Evolutionary conservation across 2,329 filamentous ascomycete genomes (phyloP).

Genomic region (Paramyrothecium sp.): DNA sequence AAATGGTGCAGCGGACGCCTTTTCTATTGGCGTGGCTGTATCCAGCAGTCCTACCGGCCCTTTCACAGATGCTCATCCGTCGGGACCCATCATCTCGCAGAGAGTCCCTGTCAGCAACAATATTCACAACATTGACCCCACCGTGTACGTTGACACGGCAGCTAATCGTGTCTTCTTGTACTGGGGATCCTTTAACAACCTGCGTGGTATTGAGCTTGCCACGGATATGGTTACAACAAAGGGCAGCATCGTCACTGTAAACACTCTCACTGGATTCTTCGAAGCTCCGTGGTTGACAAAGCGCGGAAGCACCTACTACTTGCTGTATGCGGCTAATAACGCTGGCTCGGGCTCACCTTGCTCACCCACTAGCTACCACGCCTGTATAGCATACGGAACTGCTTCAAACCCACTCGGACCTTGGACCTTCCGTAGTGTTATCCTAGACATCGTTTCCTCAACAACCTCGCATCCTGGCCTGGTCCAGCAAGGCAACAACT

Average conservation of each 20-base stretch:
- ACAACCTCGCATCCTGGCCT: constrained; percentile 35
- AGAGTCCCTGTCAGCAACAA: constrained; percentile 26
- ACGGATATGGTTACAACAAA: constrained; percentile 34
- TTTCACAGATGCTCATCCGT: constrained; percentile 30
- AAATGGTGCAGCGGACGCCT: constrained; percentile 25
- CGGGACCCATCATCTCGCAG: constrained; percentile 34
- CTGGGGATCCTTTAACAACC: constrained; percentile 34
- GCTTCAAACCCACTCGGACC: constrained; percentile 29
- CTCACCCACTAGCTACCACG: constrained; percentile 35
- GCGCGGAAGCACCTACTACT: constrained; percentile 32
- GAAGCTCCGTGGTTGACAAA: constrained; percentile 38
- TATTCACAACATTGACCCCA: constrained; percentile 39
- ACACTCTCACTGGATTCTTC: constrained; percentile 29
- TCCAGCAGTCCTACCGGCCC: constrained; percentile 30
- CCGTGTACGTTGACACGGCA: constrained; percentile 31
- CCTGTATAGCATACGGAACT: constrained; percentile 35
- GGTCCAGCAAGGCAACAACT: constrained; percentile 23
- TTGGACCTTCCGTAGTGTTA: constrained; percentile 31
- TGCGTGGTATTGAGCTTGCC: constrained; percentile 29
- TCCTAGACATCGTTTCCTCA: constrained; percentile 32
- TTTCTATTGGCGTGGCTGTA: constrained; percentile 36
- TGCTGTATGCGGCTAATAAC: constrained; percentile 37
- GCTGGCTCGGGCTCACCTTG: constrained; percentile 31
- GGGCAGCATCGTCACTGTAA: constrained; percentile 17
- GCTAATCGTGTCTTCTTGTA: constrained; percentile 34